Percentiles rank a stretch among this genome's conserved stretches.
These are phyloP conservation scores for Naganishia randhawae DNA, from an alignment of 768 basidiomycete species.

Conservation along the genomic window DNA sequence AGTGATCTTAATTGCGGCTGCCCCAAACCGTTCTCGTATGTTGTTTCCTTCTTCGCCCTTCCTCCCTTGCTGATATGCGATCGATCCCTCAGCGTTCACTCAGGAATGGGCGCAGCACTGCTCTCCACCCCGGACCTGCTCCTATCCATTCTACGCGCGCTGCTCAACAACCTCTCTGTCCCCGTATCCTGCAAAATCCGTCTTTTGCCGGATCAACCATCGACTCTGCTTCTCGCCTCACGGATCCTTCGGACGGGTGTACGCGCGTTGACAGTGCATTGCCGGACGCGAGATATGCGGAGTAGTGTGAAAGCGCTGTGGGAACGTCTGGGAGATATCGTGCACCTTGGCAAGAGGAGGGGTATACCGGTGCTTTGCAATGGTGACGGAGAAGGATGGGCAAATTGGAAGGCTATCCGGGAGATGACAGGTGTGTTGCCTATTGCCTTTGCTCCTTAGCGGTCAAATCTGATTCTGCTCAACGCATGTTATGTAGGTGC, in stretches of 20 bases:
- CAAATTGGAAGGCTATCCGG: constrained; percentile 72
- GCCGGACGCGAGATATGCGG: constrained; percentile 88
- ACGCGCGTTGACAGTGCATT: constrained; percentile 86
- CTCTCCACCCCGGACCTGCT: constrained; percentile 86
- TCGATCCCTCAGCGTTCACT: constrained; percentile 42
- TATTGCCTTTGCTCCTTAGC: not conserved
- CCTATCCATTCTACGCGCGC: constrained; percentile 76
- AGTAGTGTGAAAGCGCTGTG: constrained; percentile 73
- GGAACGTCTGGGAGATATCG: constrained; percentile 75
- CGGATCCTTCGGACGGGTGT: constrained; percentile 83
- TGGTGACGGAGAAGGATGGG: constrained; percentile 78
- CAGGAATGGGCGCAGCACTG: constrained; percentile 95
- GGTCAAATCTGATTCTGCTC: constrained; percentile 9
- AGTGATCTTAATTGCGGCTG: constrained; percentile 94
- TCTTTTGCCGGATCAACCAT: constrained; percentile 75
- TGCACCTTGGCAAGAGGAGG: constrained; percentile 73
- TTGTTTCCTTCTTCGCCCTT: not conserved
- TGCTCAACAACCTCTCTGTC: constrained; percentile 71
- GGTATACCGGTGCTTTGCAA: constrained; percentile 89
- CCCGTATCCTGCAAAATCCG: constrained; percentile 94
- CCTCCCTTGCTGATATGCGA: constrained; percentile 1
- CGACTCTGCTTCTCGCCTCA: constrained; percentile 83
- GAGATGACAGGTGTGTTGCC: constrained; percentile 63
- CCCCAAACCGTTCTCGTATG: constrained; percentile 81
- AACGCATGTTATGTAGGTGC: constrained; percentile 61